Conservation (phyloP, 2,329 filamentous ascomycete genomes). For the Talaromyces rugulosus region DNA sequence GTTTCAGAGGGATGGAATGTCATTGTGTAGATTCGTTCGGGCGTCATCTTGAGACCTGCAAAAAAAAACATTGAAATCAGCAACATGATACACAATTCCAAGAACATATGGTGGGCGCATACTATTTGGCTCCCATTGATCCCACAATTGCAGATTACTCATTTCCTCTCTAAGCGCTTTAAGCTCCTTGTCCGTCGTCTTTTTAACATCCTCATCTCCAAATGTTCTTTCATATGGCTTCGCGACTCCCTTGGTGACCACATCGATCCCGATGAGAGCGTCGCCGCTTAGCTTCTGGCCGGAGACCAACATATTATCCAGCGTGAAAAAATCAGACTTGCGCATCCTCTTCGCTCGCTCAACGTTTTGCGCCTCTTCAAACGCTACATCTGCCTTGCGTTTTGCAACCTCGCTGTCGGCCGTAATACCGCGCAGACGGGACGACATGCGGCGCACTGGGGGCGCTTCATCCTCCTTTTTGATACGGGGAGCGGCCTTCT, state of each 20-base stretch:
- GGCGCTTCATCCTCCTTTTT: constrained; percentile 51
- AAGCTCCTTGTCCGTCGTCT: constrained; percentile 72
- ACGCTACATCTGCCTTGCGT: constrained; percentile 64
- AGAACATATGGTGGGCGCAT: constrained; percentile 24
- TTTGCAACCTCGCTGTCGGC: constrained; percentile 65
- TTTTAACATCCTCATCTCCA: constrained; percentile 73
- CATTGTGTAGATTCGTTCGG: constrained; percentile 80
- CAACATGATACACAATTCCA: not conserved
- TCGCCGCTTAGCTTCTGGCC: constrained; percentile 68
- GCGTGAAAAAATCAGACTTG: constrained; percentile 63
- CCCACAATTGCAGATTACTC: constrained; percentile 72
- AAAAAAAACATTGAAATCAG: not conserved
- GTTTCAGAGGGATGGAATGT: constrained; percentile 82
- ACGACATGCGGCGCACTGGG: constrained; percentile 57
- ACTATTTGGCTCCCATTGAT: constrained; percentile 78
- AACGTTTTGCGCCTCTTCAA: constrained; percentile 52
- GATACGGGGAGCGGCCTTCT: constrained; percentile 17
- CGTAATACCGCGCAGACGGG: constrained; percentile 58
- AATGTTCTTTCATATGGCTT: constrained; percentile 83
- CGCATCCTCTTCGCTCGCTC: constrained; percentile 60
- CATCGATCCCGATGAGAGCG: constrained; percentile 59
- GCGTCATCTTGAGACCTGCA: constrained; percentile 82
- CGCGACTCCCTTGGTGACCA: constrained; percentile 62
- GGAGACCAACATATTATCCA: constrained; percentile 74
- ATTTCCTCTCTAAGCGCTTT: constrained; percentile 71